Evolutionary conservation across 2,329 filamentous ascomycete species (phyloP), one percentile per base, ranked within the genome.

Genomic region (Emergomyces orientalis): DNA sequence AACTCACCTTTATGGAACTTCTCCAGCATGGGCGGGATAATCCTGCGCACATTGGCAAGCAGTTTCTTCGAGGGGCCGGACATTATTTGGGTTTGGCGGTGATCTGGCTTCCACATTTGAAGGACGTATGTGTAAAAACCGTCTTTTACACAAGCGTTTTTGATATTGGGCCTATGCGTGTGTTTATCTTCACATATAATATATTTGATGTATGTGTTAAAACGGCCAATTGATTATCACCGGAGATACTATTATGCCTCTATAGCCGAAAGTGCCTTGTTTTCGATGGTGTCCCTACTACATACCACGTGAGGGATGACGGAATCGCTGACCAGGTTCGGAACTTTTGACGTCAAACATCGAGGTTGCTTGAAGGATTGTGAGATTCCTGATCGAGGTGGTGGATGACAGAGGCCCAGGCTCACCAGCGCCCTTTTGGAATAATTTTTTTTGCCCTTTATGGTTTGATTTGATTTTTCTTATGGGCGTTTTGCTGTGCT

Each of bases 21-120:
- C 73, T 94, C 90, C 61, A 97, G 84, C 90, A 99, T 90, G 13
- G 94, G 94, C 67, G 94, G 94, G 64, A 99, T 85, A 80, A 99
- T 88, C 74, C 88, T 90, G 81, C 88, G 89, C 72, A 92, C 91
- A 76, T 90, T 93, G 68, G 81, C 78, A 63, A 99, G 80, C 61
- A 96, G 80, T 69, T 89, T 86, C 76, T 86, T 89, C 27, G 91
- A 90, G 32, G 86, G 79, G 66, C 84, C 77, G 65, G 88, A 87
- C 83, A 91, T 88, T 25, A 22, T 30, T 59, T 47, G 57, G 32
- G 32, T n/a, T 25, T 41, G 39, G 22, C 3, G 52, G 3, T 37
- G 17, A 25, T 43, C 19, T 2, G 14, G 14, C 5, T 58, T 30
- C 37, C 37, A 45, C 56, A 59, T 47, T 59, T 19, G 56, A 58